phyloP scores from a whole-genome alignment of 2,329 filamentous ascomycete species.

The Apiospora phragmitis region DNA sequence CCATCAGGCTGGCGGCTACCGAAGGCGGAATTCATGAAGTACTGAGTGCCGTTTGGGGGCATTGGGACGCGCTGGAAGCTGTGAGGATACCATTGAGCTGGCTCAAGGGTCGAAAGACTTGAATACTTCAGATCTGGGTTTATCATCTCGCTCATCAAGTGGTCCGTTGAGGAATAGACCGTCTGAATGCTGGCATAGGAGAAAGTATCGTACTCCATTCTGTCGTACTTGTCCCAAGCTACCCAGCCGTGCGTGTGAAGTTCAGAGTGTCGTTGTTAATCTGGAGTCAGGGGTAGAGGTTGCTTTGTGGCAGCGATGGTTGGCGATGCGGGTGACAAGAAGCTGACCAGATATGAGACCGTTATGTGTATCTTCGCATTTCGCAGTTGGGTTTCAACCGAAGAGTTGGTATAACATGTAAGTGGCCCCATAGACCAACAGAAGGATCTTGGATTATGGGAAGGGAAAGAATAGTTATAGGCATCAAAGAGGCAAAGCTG shows the following conservation, averaged over 20 bases:
- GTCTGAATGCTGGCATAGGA: neutral
- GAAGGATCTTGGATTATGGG: neutral
- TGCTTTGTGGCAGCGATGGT: neutral
- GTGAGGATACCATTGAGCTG: neutral
- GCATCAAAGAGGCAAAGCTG: neutral
- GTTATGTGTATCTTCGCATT: neutral
- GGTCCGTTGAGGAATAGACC: neutral
- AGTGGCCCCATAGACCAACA: neutral
- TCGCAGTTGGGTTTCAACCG: neutral
- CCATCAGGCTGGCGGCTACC: conserved; percentile 7
- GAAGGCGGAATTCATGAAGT: neutral
- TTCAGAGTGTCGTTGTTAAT: neutral
- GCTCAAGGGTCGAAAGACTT: neutral
- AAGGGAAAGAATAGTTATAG: neutral
- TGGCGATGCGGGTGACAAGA: neutral
- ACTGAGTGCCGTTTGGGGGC: neutral
- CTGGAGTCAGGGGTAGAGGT: neutral
- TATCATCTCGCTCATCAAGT: neutral
- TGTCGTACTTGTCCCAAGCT: neutral
- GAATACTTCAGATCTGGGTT: neutral
- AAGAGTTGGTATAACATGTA: neutral
- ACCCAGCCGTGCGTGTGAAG: neutral
- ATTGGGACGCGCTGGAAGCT: neutral
- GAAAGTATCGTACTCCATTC: neutral
- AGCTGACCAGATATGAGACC: neutral